Percentiles rank a stretch among this genome's conserved stretches.
Evolutionary conservation across 1,284 basidiomycete species (phyloP).

Genomic region (Veloporphyrellus conicus): DNA sequence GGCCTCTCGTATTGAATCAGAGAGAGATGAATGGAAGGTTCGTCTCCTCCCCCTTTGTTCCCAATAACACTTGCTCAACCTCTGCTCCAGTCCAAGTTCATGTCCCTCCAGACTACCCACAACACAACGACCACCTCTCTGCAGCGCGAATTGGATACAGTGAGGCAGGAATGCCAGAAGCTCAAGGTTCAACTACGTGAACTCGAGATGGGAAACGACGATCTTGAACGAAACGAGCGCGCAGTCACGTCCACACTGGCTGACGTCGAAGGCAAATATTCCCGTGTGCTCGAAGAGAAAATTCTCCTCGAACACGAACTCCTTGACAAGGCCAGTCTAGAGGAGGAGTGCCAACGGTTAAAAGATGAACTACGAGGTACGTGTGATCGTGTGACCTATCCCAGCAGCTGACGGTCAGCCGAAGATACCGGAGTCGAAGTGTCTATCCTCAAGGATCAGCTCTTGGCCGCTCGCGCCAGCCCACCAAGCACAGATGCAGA

Average conservation of each 20-base stretch:
- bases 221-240: constrained; percentile 87
- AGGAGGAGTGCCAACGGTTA: constrained; percentile 88
- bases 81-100: constrained; percentile 71
- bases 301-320: constrained; percentile 95
- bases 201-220: constrained; percentile 94
- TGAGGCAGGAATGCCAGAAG: constrained; percentile 76
- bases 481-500: constrained; percentile 24
- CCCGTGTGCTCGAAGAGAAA: constrained; percentile 91
- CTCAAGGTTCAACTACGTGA: constrained; percentile 80
- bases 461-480: constrained; percentile 41
- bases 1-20: constrained; percentile 68
- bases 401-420: constrained; percentile 19
- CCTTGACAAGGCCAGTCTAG: constrained; percentile 83
- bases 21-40: constrained; percentile 94
- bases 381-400: constrained; percentile 20
- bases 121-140: constrained; percentile 82
- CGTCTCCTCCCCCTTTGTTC: constrained; percentile 6
- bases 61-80: constrained; percentile 5
- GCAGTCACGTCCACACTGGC: constrained; percentile 88
- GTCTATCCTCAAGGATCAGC: constrained; percentile 75
- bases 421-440: constrained; percentile 84
- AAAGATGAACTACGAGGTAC: constrained; percentile 91
- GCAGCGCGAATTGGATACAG: constrained; percentile 83
- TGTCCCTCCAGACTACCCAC: constrained; percentile 84
- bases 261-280: constrained; percentile 89